Percentiles rank a stretch among this genome's conserved stretches.
phyloP scores from a whole-genome alignment of 805 yeast species.

The Sugiyamaella boreocaroliniensis region DNA sequence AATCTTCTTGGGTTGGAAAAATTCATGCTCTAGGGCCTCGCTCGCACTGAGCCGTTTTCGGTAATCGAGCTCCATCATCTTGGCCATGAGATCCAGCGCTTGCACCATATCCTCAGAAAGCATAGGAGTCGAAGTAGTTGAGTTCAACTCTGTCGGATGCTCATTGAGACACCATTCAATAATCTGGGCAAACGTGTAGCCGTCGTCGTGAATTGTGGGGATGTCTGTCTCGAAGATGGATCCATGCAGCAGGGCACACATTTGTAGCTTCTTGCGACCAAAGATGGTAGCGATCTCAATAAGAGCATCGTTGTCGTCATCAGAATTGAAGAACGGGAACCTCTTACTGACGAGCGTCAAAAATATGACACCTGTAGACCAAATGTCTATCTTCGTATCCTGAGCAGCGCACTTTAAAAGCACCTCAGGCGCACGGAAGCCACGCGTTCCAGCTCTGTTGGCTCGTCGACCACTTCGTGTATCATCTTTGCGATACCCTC shows the following conservation, averaged over 20 bases:
- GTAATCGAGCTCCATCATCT: slow-evolving; percentile 67
- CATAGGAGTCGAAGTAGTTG: not conserved
- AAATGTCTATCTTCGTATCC: slow-evolving; percentile 72
- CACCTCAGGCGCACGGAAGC: slow-evolving; percentile 92
- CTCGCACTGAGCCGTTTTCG: slow-evolving; percentile 57
- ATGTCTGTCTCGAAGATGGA: slow-evolving; percentile 69
- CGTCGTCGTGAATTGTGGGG: slow-evolving; percentile 42
- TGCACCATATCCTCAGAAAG: slow-evolving; percentile 15
- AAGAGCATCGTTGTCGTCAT: slow-evolving; percentile 88
- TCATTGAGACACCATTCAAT: slow-evolving; percentile 29
- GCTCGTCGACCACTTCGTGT: slow-evolving; percentile 85
- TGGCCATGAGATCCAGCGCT: slow-evolving; percentile 33
- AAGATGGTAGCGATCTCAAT: slow-evolving; percentile 76
- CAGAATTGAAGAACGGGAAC: slow-evolving; percentile 90
- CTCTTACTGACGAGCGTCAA: slow-evolving; percentile 69
- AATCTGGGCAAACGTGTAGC: slow-evolving; percentile 37
- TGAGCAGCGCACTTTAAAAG: slow-evolving; percentile 80
- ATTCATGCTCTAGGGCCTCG: slow-evolving; percentile 56
- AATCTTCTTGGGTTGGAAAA: slow-evolving; percentile 41
- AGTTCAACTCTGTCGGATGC: not conserved
- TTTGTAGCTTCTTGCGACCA: slow-evolving; percentile 65
- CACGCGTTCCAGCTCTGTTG: slow-evolving; percentile 94
- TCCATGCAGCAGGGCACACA: slow-evolving; percentile 81
- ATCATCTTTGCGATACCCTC: slow-evolving; percentile 83
- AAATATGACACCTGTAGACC: slow-evolving; percentile 90